Evolutionary conservation across 352 stramenopile genomes (phyloP).

Genomic region (Globisporangium abappressorium): DNA sequence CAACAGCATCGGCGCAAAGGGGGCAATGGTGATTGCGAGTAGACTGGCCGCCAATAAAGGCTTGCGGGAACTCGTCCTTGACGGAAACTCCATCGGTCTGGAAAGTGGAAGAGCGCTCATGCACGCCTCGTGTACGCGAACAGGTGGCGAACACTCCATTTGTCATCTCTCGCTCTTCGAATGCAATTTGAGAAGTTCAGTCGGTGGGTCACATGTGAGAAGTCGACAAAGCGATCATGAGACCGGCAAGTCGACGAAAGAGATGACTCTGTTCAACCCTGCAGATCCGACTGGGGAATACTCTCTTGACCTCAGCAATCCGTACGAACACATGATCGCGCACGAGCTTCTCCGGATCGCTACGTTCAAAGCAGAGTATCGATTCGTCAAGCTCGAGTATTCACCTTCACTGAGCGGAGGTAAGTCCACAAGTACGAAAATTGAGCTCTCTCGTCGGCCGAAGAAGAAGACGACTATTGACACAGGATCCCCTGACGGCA

Average conservation of each 20-base stretch:
- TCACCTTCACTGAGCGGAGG: constrained; percentile 18
- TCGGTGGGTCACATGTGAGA: constrained; percentile 4
- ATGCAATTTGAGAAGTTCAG: constrained; percentile 35
- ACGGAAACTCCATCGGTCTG: constrained; percentile 60
- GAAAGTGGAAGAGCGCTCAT: constrained; percentile 55
- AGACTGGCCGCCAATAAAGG: constrained; percentile 47
- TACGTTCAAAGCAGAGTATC: constrained; percentile 44
- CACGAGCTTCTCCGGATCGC: constrained; percentile 66
- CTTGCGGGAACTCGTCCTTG: constrained; percentile 43
- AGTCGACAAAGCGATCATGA: constrained; percentile 14
- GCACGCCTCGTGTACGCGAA: constrained; percentile 44
- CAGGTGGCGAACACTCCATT: constrained; percentile 16
- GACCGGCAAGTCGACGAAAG: constrained; percentile 10
- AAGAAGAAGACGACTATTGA: background rate
- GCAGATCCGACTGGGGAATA: constrained; percentile 56
- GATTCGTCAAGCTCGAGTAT: constrained; percentile 57
- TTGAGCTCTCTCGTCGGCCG: constrained; percentile 20
- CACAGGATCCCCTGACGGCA: background rate
- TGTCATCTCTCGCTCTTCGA: constrained; percentile 57
- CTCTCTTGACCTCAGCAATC: constrained; percentile 51
- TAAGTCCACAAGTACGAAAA: constrained; percentile 18
- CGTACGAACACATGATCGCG: constrained; percentile 76
- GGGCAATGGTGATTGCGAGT: constrained; percentile 50
- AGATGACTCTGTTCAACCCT: constrained; percentile 58
- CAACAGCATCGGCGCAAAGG: constrained; percentile 59